Conservation (phyloP, 2,329 filamentous ascomycete genomes). For the Stenocarpella maydis region DNA sequence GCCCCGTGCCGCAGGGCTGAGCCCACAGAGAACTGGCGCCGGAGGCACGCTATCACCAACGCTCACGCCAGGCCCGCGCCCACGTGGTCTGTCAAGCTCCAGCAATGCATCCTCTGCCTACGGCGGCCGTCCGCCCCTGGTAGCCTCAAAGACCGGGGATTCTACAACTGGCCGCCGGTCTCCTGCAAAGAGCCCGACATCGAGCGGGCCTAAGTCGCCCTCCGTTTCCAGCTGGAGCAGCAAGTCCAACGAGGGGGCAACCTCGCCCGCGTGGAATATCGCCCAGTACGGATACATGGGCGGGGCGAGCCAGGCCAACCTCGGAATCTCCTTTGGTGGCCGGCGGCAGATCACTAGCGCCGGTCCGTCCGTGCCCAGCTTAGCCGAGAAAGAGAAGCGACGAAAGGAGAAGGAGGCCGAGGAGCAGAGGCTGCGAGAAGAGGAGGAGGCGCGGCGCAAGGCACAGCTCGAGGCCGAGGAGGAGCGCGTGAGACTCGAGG, state of each 20-base stretch:
- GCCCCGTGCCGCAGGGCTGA: constrained; percentile 69
- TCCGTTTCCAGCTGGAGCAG: constrained; percentile 91
- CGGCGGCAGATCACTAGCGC: constrained; percentile 91
- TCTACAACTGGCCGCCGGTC: constrained; percentile 65
- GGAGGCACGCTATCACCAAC: constrained; percentile 47
- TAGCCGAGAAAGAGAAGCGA: constrained; percentile 83
- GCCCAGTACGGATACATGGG: constrained; percentile 99
- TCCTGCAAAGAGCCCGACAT: constrained; percentile 66
- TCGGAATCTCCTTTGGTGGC: constrained; percentile 91
- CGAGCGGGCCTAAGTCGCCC: constrained; percentile 53
- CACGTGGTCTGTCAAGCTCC: constrained; percentile 61
- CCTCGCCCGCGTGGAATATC: constrained; percentile 95
- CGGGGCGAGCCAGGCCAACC: constrained; percentile 92
- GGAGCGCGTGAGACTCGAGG: constrained; percentile 65
- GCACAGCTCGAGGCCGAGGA: constrained; percentile 66
- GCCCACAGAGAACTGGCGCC: constrained; percentile 70
- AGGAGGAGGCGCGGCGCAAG: constrained; percentile 56
- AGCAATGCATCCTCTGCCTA: constrained; percentile 66
- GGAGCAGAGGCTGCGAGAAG: constrained; percentile 67
- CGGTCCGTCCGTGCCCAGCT: constrained; percentile 78
- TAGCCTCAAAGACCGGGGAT: constrained; percentile 61
- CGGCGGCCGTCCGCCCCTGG: constrained; percentile 50
- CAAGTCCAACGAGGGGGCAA: constrained; percentile 79
- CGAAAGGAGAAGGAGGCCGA: constrained; percentile 65
- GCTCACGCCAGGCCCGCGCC: constrained; percentile 54